A percentile compares a stretch with the other conserved stretches of the same genome.
Conservation (phyloP, 73 alveolate species). For the Tetrahymena borealis region DNA sequence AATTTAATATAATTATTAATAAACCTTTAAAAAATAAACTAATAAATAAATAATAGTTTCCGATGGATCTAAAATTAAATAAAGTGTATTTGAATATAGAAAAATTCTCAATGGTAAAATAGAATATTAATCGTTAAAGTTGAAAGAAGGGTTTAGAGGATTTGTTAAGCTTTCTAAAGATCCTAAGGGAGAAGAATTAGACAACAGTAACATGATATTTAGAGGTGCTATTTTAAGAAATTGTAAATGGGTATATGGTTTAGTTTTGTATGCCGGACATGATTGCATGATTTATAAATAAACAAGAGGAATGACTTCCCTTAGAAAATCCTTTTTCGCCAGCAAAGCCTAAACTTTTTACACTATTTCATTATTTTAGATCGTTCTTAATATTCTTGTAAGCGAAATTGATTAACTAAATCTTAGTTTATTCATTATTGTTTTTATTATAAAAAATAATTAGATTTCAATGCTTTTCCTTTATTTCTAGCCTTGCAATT, state of each 20-base stretch:
- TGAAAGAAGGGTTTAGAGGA: not conserved
- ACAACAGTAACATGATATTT: constrained; percentile 51
- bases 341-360: not conserved
- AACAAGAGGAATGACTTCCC: not conserved
- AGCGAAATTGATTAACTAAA: not conserved
- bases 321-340: not conserved
- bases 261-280: constrained; percentile 91
- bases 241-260: constrained; percentile 85
- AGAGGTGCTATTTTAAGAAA: constrained; percentile 90
- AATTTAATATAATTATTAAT: not conserved
- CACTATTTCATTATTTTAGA: not conserved
- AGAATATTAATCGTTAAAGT: not conserved
- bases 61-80: not conserved
- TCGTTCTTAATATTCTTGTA: not conserved
- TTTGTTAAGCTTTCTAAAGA: not conserved
- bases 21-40: not conserved
- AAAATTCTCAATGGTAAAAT: not conserved
- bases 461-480: not conserved
- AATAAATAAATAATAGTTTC: not conserved
- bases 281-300: constrained; percentile 61
- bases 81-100: not conserved
- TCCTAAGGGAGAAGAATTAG: constrained; percentile 2
- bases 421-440: not conserved
- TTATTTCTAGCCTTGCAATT: not conserved
- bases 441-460: not conserved